Conservation (phyloP, 257 asterid species). For the Salvia rosmarinus region DNA sequence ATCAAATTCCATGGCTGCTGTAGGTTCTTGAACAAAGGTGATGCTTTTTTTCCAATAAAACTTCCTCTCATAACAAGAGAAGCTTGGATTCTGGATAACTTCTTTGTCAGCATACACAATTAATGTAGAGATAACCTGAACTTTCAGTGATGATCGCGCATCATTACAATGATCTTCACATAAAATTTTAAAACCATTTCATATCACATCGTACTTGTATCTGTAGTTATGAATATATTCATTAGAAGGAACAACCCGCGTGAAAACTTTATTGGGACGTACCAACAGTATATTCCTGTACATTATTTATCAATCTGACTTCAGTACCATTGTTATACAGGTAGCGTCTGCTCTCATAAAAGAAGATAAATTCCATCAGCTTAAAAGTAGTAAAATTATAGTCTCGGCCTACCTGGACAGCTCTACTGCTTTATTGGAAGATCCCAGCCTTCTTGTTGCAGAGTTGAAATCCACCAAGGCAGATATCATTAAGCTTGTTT, state of each 20-base stretch:
- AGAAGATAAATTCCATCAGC: conserved; percentile 38
- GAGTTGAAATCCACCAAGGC: conserved; percentile 56
- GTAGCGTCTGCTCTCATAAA: conserved; percentile 44
- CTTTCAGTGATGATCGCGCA: neutral
- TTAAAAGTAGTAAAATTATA: conserved; percentile 50
- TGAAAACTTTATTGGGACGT: neutral
- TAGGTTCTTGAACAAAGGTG: neutral
- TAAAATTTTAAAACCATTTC: neutral
- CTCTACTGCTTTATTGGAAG: conserved; percentile 41
- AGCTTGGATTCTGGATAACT: neutral
- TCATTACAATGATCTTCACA: neutral
- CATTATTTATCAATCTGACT: neutral
- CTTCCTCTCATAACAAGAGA: neutral
- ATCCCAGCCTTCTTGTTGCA: conserved; percentile 44
- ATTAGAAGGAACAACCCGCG: neutral
- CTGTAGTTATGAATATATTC: neutral
- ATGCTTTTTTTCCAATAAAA: neutral
- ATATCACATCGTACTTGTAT: neutral
- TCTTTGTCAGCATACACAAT: neutral
- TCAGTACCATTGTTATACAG: conserved; percentile 35
- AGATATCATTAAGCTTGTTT: conserved; percentile 58
- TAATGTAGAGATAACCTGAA: neutral
- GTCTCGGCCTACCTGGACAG: conserved; percentile 51
- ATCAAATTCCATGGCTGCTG: conserved; percentile 3
- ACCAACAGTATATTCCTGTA: no score